phyloP scores from a whole-genome alignment of 495 filamentous ascomycete genomes.

The Podospora fimiseda region DNA sequence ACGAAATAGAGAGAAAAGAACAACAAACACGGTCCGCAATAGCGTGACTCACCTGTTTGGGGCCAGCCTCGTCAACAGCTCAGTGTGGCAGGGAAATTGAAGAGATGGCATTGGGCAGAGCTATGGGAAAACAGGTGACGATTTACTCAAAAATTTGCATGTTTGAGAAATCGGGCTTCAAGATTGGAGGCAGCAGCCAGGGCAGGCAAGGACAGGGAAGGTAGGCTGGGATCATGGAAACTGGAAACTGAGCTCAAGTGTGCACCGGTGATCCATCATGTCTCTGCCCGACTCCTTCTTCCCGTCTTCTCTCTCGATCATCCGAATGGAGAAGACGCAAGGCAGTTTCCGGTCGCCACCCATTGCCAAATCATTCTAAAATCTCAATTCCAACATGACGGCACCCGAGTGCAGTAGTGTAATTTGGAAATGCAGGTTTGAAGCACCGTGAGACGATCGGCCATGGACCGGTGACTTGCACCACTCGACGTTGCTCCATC shows the following conservation, averaged over 20 bases:
- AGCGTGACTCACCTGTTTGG: constrained; percentile 24
- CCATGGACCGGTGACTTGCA: too few relatives aligned
- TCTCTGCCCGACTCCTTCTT: too few relatives aligned
- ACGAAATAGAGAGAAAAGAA: background rate
- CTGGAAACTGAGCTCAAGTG: background rate
- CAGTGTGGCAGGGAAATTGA: constrained; percentile 13
- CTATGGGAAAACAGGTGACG: constrained; percentile 18
- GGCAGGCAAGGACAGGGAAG: constrained; percentile 19
- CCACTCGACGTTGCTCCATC: constrained; percentile 9
- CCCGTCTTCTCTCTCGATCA: background rate
- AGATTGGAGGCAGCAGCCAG: too few relatives aligned
- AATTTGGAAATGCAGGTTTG: background rate
- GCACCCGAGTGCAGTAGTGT: background rate
- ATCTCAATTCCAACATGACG: constrained; percentile 6
- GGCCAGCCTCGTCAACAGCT: constrained; percentile 20
- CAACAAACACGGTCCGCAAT: constrained; percentile 1
- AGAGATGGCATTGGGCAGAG: constrained; percentile 27
- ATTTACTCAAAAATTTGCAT: background rate
- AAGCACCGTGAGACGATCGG: background rate
- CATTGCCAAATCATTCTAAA: constrained; percentile 35
- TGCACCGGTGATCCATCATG: too few relatives aligned
- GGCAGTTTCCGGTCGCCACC: constrained; percentile 16
- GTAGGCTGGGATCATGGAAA: background rate
- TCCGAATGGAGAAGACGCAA: background rate
- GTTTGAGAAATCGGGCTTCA: too few relatives aligned